These are phyloP conservation scores for Triticum urartu DNA, from an alignment of 176 grass and related monocot genomes.

Conservation along the genomic window DNA sequence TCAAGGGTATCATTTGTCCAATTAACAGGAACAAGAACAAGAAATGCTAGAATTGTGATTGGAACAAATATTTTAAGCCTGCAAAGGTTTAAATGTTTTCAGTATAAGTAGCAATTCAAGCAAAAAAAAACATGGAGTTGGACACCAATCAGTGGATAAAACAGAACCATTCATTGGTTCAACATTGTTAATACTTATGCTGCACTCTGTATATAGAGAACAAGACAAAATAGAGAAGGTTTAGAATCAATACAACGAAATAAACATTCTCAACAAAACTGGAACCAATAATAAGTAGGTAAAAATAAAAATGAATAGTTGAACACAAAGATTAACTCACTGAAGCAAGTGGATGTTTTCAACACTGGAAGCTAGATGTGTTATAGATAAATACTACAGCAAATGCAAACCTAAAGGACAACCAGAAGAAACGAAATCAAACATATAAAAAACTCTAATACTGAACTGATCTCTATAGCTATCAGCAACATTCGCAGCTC, in stretches of 20 bases:
- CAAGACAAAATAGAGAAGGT: too few species aligned
- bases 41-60: slow-evolving; percentile 77
- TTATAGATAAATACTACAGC: background rate
- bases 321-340: slow-evolving; percentile 24
- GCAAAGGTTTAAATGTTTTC: slow-evolving; percentile 24
- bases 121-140: slow-evolving; percentile 27
- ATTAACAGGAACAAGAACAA: slow-evolving; percentile 87
- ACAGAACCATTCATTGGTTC: slow-evolving; percentile 5
- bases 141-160: background rate
- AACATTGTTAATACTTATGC: background rate
- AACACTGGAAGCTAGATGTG: background rate
- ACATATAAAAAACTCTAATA: background rate
- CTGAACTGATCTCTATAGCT: slow-evolving; percentile 3
- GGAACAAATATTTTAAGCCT: slow-evolving; percentile 98
- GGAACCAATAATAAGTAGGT: slow-evolving; percentile 9
- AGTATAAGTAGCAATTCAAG: background rate
- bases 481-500: background rate
- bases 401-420: slow-evolving; percentile 1
- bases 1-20: slow-evolving; percentile 85
- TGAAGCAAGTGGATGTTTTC: background rate
- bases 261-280: background rate
- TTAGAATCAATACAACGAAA: too few species aligned
- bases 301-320: background rate
- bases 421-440: background rate
- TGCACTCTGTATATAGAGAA: too few species aligned